Conservation (phyloP, 495 filamentous ascomycete genomes). For the Aspergillus affinis region DNA sequence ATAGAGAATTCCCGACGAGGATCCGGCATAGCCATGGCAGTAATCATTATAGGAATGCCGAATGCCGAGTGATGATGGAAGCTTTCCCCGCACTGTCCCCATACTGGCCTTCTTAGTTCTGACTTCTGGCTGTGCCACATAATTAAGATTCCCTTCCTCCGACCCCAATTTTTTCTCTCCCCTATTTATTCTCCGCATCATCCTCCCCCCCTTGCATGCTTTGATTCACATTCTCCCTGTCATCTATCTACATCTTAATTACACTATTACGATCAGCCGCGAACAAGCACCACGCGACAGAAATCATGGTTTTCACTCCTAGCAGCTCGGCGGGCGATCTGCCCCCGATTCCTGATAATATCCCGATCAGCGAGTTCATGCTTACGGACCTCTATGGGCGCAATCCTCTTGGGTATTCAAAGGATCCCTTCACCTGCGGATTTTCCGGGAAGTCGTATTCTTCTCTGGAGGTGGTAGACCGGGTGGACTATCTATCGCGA, state of each 20-base stretch:
- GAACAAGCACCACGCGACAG: background rate
- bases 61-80: background rate
- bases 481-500: constrained; percentile 69
- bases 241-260: background rate
- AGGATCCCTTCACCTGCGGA: constrained; percentile 80
- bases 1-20: background rate
- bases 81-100: constrained; percentile 13
- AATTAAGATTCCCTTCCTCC: background rate
- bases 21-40: background rate
- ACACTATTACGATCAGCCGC: background rate
- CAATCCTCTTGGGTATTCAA: constrained; percentile 59
- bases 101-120: background rate
- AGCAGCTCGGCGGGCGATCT: constrained; percentile 69
- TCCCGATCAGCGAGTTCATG: constrained; percentile 80
- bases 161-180: background rate
- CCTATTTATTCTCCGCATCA: background rate
- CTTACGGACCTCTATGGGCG: constrained; percentile 71
- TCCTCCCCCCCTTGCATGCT: background rate
- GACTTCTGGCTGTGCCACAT: background rate
- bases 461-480: constrained; percentile 60
- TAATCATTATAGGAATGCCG: background rate
- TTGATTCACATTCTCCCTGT: background rate
- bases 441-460: constrained; percentile 72
- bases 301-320: constrained; percentile 75
- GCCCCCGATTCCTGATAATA: constrained; percentile 68